Evolutionary conservation across 2,329 filamentous ascomycete genomes (phyloP).

Genomic region (Verticillium isaacii): DNA sequence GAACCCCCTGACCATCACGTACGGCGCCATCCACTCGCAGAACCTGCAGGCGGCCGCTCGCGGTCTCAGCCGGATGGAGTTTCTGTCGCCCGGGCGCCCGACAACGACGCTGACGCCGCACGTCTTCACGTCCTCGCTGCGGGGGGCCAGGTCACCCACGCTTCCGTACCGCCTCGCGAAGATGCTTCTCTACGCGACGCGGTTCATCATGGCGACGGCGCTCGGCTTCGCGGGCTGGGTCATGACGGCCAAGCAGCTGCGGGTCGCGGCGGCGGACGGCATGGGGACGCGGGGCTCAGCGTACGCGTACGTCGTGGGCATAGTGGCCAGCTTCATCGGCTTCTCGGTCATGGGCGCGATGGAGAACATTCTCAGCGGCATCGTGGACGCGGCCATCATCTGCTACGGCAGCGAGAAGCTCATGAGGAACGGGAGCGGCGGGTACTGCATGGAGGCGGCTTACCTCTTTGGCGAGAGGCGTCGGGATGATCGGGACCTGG

Average conservation of each 20-base stretch:
- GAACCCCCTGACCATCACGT: slow-evolving; percentile 88
- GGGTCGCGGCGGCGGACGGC: slow-evolving; percentile 51
- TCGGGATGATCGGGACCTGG: slow-evolving; percentile 24
- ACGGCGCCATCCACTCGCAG: slow-evolving; percentile 88
- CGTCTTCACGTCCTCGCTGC: slow-evolving; percentile 32
- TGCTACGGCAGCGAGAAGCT: slow-evolving; percentile 90
- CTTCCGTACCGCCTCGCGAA: slow-evolving; percentile 88
- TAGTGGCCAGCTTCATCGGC: slow-evolving; percentile 90
- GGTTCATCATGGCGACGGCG: slow-evolving; percentile 84
- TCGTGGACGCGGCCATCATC: slow-evolving; percentile 82
- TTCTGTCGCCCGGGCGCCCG: slow-evolving; percentile 67
- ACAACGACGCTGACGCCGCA: slow-evolving; percentile 66
- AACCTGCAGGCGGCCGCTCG: slow-evolving; percentile 73
- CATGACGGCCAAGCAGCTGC: slow-evolving; percentile 76
- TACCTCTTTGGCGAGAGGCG: slow-evolving; percentile 74
- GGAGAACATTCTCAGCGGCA: slow-evolving; percentile 81
- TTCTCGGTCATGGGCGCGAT: slow-evolving; percentile 90
- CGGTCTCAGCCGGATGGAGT: slow-evolving; percentile 75
- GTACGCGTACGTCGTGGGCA: slow-evolving; percentile 90
- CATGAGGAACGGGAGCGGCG: slow-evolving; percentile 60
- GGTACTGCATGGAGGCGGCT: slow-evolving; percentile 89
- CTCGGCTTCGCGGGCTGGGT: slow-evolving; percentile 97
- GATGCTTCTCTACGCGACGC: slow-evolving; percentile 82
- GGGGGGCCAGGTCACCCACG: slow-evolving; percentile 36
- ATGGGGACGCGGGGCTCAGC: slow-evolving; percentile 67